Conservation (phyloP, 2,329 filamentous ascomycete genomes). For the Monosporascus ibericus region DNA sequence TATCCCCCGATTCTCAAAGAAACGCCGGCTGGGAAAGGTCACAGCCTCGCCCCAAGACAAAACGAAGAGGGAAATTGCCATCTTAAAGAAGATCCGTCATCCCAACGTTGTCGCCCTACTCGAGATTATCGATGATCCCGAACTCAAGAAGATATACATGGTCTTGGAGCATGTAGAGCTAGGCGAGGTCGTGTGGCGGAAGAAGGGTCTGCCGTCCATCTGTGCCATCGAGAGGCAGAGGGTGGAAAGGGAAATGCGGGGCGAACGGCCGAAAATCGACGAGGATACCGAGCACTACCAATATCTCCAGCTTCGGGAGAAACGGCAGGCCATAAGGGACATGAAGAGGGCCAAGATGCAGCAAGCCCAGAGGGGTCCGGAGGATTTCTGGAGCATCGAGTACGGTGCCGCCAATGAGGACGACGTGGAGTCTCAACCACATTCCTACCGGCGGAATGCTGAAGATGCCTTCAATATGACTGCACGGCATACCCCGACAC, state of each 20-base stretch:
- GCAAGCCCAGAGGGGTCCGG: slow-evolving; percentile 42
- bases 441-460: slow-evolving; percentile 15
- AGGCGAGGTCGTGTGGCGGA: slow-evolving; percentile 91
- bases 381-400: slow-evolving; percentile 79
- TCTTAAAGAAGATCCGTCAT: slow-evolving; percentile 95
- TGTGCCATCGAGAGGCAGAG: slow-evolving; percentile 76
- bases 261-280: slow-evolving; percentile 46
- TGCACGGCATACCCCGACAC: slow-evolving; percentile 13
- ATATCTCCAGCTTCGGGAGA: slow-evolving; percentile 53
- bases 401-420: slow-evolving; percentile 59
- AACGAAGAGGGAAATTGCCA: slow-evolving; percentile 93
- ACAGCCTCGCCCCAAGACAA: slow-evolving; percentile 65
- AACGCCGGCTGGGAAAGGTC: slow-evolving; percentile 81
- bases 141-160: slow-evolving; percentile 96
- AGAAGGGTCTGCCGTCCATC: slow-evolving; percentile 78
- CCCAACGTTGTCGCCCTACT: slow-evolving; percentile 93
- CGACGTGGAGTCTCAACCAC: slow-evolving; percentile 31
- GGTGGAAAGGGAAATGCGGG: slow-evolving; percentile 65
- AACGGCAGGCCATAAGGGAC: slow-evolving; percentile 52
- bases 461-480: slow-evolving; percentile 12
- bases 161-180: slow-evolving; percentile 92
- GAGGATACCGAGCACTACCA: slow-evolving; percentile 56
- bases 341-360: slow-evolving; percentile 51
- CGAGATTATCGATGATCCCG: slow-evolving; percentile 96
- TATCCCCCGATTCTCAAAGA: slow-evolving; percentile 91